Conservation (phyloP, 768 basidiomycete species). For the Lactarius indigo region DNA sequence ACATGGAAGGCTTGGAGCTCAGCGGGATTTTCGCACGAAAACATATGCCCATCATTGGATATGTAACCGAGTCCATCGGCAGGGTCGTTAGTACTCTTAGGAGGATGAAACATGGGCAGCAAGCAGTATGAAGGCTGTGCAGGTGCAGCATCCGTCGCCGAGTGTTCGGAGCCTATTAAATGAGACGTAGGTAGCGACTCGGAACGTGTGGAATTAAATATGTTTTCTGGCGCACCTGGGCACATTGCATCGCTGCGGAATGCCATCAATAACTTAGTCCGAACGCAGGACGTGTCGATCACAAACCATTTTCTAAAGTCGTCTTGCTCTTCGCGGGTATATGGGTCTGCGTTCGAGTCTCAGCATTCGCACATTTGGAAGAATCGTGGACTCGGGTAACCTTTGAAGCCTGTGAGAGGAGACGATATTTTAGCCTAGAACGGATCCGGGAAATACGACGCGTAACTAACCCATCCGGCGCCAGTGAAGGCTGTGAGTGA, state of each 20-base stretch:
- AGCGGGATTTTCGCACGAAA: slow-evolving; percentile 50
- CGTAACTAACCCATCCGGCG: slow-evolving; percentile 47
- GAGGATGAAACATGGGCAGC: slow-evolving; percentile 51
- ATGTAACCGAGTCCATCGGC: slow-evolving; percentile 42
- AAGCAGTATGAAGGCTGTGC: slow-evolving; percentile 53
- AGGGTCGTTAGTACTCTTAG: slow-evolving; percentile 31
- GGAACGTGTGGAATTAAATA: not conserved
- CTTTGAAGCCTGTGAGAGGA: slow-evolving; percentile 50
- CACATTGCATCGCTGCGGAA: slow-evolving; percentile 48
- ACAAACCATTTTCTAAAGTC: slow-evolving; percentile 54
- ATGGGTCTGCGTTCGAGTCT: slow-evolving; percentile 44
- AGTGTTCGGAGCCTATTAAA: slow-evolving; percentile 48
- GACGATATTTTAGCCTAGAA: not conserved
- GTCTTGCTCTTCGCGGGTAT: slow-evolving; percentile 52
- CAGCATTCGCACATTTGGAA: not conserved
- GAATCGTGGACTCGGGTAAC: slow-evolving; percentile 27
- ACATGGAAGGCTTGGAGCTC: slow-evolving; percentile 56
- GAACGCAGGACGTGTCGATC: not conserved
- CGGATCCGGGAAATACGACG: not conserved
- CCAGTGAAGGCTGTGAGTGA: slow-evolving; percentile 56
- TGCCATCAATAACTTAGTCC: slow-evolving; percentile 5
- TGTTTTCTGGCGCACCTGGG: slow-evolving; percentile 34
- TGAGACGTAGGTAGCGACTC: not conserved
- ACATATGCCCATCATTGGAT: slow-evolving; percentile 55
- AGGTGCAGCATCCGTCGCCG: slow-evolving; percentile 35